A percentile compares a stretch with the other conserved stretches of the same genome.
Conservation (phyloP, 192 early-diverging fungal genomes). For the Umbelopsis ramanniana region DNA sequence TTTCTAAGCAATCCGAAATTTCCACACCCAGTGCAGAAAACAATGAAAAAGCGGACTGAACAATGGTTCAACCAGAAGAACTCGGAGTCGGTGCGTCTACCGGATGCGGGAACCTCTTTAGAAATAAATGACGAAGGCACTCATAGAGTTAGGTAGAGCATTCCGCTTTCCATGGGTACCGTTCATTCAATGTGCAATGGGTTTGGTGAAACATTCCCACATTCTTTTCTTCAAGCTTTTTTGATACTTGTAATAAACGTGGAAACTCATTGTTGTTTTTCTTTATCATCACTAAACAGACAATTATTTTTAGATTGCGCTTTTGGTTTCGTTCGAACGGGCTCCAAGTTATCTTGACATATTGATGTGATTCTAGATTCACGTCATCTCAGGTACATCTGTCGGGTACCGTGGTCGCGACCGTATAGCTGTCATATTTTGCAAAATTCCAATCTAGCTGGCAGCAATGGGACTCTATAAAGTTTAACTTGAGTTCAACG, state of each 20-base stretch:
- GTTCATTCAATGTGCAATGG: no score
- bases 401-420: background rate
- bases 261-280: no score
- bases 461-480: background rate
- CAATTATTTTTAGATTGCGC: no score
- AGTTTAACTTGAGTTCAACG: background rate
- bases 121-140: no score
- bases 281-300: no score
- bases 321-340: no score
- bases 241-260: no score
- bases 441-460: background rate
- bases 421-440: background rate
- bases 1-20: background rate
- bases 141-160: no score
- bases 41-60: background rate
- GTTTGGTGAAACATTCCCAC: no score
- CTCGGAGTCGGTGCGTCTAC: background rate
- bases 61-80: background rate
- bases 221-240: no score
- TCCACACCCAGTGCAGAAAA: background rate
- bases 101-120: no score
- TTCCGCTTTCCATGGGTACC: no score
- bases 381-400: background rate
- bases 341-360: background rate
- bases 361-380: background rate